These are phyloP conservation scores for Coemansia erecta DNA, from an alignment of 192 early-diverging fungal genomes.

Conservation along the genomic window DNA sequence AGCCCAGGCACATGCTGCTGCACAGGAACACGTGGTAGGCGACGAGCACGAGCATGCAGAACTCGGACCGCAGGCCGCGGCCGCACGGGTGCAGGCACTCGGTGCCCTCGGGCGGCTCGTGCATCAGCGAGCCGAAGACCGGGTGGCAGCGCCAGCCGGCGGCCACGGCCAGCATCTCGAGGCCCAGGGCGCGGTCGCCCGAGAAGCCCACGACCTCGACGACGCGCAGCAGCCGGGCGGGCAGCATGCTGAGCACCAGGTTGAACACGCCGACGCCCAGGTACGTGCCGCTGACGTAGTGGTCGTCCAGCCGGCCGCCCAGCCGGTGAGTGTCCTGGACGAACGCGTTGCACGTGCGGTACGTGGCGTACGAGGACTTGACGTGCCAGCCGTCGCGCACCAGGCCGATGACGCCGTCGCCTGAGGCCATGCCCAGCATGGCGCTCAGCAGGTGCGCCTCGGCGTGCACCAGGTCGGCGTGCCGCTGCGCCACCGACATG, in stretches of 20 bases:
- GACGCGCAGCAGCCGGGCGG: slow-evolving; percentile 65
- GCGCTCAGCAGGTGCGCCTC: slow-evolving; percentile 74
- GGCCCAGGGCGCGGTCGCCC: slow-evolving; percentile 71
- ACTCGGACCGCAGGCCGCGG: slow-evolving; percentile 70
- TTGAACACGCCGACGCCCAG: slow-evolving; percentile 79
- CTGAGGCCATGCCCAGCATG: slow-evolving; percentile 68
- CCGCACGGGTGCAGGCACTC: slow-evolving; percentile 35
- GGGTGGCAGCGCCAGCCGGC: slow-evolving; percentile 63
- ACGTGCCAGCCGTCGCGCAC: slow-evolving; percentile 78
- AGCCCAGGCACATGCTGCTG: slow-evolving; percentile 63
- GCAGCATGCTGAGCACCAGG: slow-evolving; percentile 74
- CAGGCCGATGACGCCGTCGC: slow-evolving; percentile 73
- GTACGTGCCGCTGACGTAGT: slow-evolving; percentile 78
- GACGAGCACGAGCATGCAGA: slow-evolving; percentile 72
- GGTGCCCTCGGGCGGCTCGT: slow-evolving; percentile 12
- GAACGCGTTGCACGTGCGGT: slow-evolving; percentile 59
- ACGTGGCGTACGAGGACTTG: slow-evolving; percentile 64
- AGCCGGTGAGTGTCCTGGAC: slow-evolving; percentile 53
- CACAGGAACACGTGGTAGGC: slow-evolving; percentile 78
- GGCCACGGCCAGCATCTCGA: slow-evolving; percentile 68
- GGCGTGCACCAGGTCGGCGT: slow-evolving; percentile 76
- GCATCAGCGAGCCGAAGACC: slow-evolving; percentile 15
- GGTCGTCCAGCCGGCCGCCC: slow-evolving; percentile 69
- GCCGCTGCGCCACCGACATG: slow-evolving; percentile 39
- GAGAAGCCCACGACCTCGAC: slow-evolving; percentile 84